A percentile compares a stretch with the other conserved stretches of the same genome.
phyloP scores from a whole-genome alignment of 2,329 filamentous ascomycete species.

The Phaeoacremonium minimum region DNA sequence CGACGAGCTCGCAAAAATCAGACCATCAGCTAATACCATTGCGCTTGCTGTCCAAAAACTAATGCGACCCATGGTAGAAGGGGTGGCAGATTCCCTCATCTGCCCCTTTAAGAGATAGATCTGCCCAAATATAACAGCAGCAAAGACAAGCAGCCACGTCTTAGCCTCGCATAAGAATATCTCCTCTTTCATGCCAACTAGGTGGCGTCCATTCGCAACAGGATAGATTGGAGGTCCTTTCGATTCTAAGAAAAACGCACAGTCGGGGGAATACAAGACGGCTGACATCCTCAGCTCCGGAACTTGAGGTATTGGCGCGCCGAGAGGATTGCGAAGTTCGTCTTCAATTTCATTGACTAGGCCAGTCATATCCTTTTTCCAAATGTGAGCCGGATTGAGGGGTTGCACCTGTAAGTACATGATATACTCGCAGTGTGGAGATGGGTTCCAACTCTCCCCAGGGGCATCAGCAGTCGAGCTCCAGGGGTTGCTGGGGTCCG shows the following conservation, averaged over 20 bases:
- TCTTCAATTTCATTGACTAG: conserved; percentile 53
- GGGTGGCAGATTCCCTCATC: conserved; percentile 63
- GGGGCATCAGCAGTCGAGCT: conserved; percentile 61
- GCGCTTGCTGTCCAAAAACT: conserved; percentile 59
- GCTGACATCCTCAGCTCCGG: conserved; percentile 59
- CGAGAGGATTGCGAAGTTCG: conserved; percentile 58
- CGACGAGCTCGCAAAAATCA: conserved; percentile 52
- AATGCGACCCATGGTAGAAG: conserved; percentile 62
- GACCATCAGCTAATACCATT: conserved; percentile 60
- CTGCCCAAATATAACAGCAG: conserved; percentile 55
- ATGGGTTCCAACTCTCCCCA: conserved; percentile 52
- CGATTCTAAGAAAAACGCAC: conserved; percentile 61
- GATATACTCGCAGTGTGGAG: conserved; percentile 84
- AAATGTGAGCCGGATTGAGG: conserved; percentile 31
- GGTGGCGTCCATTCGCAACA: conserved; percentile 46
- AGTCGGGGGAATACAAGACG: conserved; percentile 65
- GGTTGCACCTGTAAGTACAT: conserved; percentile 77
- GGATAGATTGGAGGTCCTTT: conserved; percentile 57
- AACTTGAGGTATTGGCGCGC: conserved; percentile 49
- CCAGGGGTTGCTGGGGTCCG: conserved; percentile 69
- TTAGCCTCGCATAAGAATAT: conserved; percentile 52
- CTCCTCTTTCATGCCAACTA: conserved; percentile 58
- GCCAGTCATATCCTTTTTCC: conserved; percentile 25
- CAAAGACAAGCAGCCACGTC: conserved; percentile 53
- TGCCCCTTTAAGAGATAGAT: conserved; percentile 58